Base-by-base conservation (phyloP, 1,284 basidiomycete genomes). In the Ceratobasidium sp. region DNA sequence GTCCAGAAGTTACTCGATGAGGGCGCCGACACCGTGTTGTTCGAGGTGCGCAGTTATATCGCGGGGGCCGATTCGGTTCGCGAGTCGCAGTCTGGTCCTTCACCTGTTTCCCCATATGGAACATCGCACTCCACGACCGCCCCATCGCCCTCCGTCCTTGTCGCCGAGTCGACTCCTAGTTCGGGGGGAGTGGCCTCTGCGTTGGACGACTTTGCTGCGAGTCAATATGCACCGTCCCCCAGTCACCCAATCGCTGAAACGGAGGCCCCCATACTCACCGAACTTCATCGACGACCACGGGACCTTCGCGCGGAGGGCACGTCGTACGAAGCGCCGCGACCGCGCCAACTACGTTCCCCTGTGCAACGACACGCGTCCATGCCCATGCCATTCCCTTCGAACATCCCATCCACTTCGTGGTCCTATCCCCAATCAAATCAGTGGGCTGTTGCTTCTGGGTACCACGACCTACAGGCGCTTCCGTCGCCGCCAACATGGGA, bases 11-110 rank as follows among this genome's bases (percentile, higher is more conserved):
- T 75, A 20, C 73, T 75, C 35, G 73, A 75, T 27, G 73, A 55
- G 27, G 73, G 73, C 10, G 73, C 73, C 30, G 73, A 75, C 48
- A 75, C 73, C 20, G 73, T 75, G 46, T 23, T 75, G 73, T 75
- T 75, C 62, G 73, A 75, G 55, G 73, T 75, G 20, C 73, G 73
- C 16, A 75, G 73, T 66, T 75, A 75, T 38, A 65, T 75, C 23
- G 73, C 73, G 6, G 73, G 73, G n/a, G 73, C 73, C 30, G 73
- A 75, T 30, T 75, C 73, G 48, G 73, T 65, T 65, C 73, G 62
- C 8, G 73, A 75, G 50, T 46, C 71, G 1, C 71, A 64, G 59
- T 75, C 73, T 23, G 60, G 59, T 7, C 73, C 60, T 14, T 75
- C 73, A 5, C 73, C 73, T 3, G 73, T 75, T 64, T 75, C 73